Percentiles rank a stretch among this genome's conserved stretches.
These are phyloP conservation scores for Wickerhamomyces alni DNA, from an alignment of 805 yeast species.

Conservation along the genomic window DNA sequence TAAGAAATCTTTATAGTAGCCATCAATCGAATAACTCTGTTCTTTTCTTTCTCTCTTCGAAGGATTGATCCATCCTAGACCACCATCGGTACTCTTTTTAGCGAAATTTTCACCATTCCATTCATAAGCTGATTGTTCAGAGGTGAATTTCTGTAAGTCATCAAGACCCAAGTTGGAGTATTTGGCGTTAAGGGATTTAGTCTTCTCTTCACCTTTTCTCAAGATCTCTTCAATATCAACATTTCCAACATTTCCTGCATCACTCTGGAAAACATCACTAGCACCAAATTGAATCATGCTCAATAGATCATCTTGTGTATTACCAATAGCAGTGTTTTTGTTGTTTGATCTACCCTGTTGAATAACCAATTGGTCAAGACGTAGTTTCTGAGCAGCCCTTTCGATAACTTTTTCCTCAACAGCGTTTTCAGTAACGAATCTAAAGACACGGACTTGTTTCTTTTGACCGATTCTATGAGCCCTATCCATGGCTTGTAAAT, in stretches of 20 bases:
- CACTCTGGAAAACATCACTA: slow-evolving; percentile 67
- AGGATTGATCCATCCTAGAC: slow-evolving; percentile 65
- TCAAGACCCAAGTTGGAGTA: slow-evolving; percentile 85
- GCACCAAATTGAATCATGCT: slow-evolving; percentile 99
- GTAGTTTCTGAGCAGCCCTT: slow-evolving; percentile 88
- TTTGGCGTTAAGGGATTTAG: slow-evolving; percentile 71
- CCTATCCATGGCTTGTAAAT: slow-evolving; percentile 96
- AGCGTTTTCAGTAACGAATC: slow-evolving; percentile 93
- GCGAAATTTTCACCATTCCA: slow-evolving; percentile 85
- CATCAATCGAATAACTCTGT: slow-evolving; percentile 71
- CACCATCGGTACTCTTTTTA: slow-evolving; percentile 33
- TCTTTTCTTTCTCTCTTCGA: slow-evolving; percentile 72
- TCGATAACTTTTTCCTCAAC: slow-evolving; percentile 95
- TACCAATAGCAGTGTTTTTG: slow-evolving; percentile 46
- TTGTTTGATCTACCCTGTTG: slow-evolving; percentile 77
- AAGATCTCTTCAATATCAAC: slow-evolving; percentile 83
- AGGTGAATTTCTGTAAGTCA: slow-evolving; percentile 86
- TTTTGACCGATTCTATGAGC: slow-evolving; percentile 97
- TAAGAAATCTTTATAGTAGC: slow-evolving; percentile 67
- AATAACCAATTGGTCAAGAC: slow-evolving; percentile 90
- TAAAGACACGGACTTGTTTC: slow-evolving; percentile 86
- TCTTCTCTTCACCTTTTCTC: slow-evolving; percentile 74
- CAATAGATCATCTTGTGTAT: slow-evolving; percentile 74
- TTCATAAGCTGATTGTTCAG: slow-evolving; percentile 86
- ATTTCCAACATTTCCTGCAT: slow-evolving; percentile 26